Conservation (phyloP, 148 eudicot genomes). For the Tetragonia tetragonoides region DNA sequence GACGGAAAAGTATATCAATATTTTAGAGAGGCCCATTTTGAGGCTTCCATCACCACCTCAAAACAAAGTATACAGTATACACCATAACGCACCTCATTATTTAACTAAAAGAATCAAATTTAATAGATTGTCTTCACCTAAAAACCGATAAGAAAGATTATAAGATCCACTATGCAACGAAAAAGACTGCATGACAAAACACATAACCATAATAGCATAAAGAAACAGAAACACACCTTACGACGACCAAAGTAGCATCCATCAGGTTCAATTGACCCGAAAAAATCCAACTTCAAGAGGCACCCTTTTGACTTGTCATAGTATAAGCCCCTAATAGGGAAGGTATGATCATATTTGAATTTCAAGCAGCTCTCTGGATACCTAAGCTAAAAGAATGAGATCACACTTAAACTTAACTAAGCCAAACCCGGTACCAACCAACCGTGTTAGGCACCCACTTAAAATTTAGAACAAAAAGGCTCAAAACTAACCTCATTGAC, state of each 20-base stretch:
- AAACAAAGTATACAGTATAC: background rate
- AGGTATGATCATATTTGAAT: conserved; percentile 72
- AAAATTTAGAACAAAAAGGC: background rate
- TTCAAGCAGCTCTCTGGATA: conserved; percentile 94
- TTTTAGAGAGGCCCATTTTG: background rate
- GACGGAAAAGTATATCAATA: too few species aligned
- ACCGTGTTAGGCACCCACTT: background rate
- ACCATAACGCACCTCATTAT: background rate
- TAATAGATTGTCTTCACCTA: background rate
- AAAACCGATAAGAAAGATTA: background rate
- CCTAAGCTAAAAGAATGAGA: conserved; percentile 59
- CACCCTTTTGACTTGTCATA: conserved; percentile 95
- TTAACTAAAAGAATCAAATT: background rate
- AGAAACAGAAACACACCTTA: conserved; percentile 49
- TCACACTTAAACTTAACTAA: background rate
- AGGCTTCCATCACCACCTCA: background rate
- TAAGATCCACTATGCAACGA: background rate
- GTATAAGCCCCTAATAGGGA: conserved; percentile 91
- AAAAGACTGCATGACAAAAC: background rate
- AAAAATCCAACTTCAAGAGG: conserved; percentile 93
- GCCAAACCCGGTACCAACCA: background rate
- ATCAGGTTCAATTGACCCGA: conserved; percentile 93
- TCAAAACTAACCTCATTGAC: conserved; percentile 77
- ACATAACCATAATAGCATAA: background rate
- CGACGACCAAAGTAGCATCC: conserved; percentile 95